Evolutionary conservation across 208 protist species (phyloP).

Genomic region (Leishmania turanica): DNA sequence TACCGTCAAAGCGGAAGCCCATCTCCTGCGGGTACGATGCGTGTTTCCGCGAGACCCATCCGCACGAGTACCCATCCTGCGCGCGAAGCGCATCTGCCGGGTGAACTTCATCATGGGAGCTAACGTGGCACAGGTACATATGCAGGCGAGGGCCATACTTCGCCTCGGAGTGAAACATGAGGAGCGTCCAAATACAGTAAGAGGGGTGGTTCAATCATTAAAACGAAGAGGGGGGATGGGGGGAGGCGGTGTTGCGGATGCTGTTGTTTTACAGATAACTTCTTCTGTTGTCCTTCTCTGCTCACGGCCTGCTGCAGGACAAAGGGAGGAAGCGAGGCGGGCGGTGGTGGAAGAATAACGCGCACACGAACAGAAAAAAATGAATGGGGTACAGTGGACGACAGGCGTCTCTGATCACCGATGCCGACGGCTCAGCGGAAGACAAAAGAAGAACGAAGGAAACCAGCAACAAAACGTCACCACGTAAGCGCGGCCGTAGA

Average conservation of each 20-base stretch:
- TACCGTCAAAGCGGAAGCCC: constrained; percentile 86
- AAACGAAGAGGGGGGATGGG: neutral
- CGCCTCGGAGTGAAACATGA: constrained; percentile 45
- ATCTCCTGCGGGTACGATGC: constrained; percentile 90
- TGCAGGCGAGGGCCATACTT: constrained; percentile 77
- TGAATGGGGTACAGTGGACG: neutral
- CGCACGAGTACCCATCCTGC: constrained; percentile 56
- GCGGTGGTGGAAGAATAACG: neutral
- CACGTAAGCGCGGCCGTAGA: neutral
- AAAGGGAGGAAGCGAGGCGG: neutral
- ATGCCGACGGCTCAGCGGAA: neutral
- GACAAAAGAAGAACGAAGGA: neutral
- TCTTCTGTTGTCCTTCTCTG: neutral
- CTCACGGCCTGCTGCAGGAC: neutral
- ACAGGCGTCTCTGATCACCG: neutral
- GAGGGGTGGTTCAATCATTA: neutral
- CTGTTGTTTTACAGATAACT: neutral
- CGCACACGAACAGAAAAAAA: constrained; percentile 1
- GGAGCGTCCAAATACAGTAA: neutral
- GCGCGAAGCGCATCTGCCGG: constrained; percentile 52
- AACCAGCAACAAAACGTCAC: neutral
- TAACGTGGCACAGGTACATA: constrained; percentile 77
- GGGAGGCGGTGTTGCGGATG: neutral
- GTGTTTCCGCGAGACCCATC: constrained; percentile 88
- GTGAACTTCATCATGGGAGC: constrained; percentile 75